Conservation (phyloP, 805 yeast species). For the Candida khao-thaluensis region DNA sequence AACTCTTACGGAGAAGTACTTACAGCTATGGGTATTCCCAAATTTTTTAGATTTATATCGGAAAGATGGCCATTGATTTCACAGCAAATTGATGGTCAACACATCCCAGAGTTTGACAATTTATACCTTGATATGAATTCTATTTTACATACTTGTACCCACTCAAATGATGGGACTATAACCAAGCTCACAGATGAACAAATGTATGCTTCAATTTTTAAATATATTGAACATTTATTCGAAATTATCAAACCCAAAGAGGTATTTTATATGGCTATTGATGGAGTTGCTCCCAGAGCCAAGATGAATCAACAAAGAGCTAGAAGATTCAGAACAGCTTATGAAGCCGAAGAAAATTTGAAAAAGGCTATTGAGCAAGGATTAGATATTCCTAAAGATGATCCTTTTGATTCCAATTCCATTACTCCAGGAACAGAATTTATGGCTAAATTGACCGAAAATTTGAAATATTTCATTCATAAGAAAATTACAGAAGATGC, state of each 20-base stretch:
- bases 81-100: slow-evolving; percentile 69
- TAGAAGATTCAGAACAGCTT: slow-evolving; percentile 90
- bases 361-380: slow-evolving; percentile 74
- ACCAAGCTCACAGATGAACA: slow-evolving; percentile 79
- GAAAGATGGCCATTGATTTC: slow-evolving; percentile 98
- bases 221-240: slow-evolving; percentile 91
- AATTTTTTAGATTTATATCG: slow-evolving; percentile 92
- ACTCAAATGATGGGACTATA: slow-evolving; percentile 68
- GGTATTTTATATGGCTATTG: slow-evolving; percentile 93
- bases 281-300: slow-evolving; percentile 98
- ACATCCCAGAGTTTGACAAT: slow-evolving; percentile 92
- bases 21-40: slow-evolving; percentile 81
- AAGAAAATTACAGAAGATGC: slow-evolving; percentile 84
- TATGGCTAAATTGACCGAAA: slow-evolving; percentile 83
- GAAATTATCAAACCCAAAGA: slow-evolving; percentile 82
- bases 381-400: slow-evolving; percentile 72
- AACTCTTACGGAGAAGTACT: no score
- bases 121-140: slow-evolving; percentile 97
- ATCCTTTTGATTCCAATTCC: slow-evolving; percentile 86
- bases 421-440: slow-evolving; percentile 98
- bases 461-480: slow-evolving; percentile 82
- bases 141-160: slow-evolving; percentile 90
- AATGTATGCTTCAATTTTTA: slow-evolving; percentile 88
- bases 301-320: slow-evolving; percentile 98
- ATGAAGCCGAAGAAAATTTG: slow-evolving; percentile 81